Evolutionary conservation across 164 flowering plant genomes (phyloP), one percentile per base, ranked within the genome.

Genomic region (Dillenia suffruticosa): DNA sequence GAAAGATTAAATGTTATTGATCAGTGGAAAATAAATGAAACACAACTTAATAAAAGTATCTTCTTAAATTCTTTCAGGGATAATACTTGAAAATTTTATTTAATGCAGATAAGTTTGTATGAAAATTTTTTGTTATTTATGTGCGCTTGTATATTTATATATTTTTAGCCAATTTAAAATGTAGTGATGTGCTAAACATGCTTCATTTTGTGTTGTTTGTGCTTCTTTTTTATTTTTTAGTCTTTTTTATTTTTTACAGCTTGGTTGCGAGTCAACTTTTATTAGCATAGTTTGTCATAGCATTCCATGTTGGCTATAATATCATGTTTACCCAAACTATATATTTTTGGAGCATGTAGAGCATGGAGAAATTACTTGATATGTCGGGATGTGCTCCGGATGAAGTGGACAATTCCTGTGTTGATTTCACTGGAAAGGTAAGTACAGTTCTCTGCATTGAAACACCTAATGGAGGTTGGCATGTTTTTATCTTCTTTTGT

Each of bases 291-390:
- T 10, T 51, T 58, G 17, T 59, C 16, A 59, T 9, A 46, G 51
- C 62, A 59, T 59, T 19, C 32, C 57, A 22, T 17, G 50, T 32
- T 22, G 10, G 26, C 13, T 24, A 24, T 46, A 14, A 17, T 57
- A 22, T 58, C 49, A 3, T 46, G 49, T 8, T 54, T 62, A 49
- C 62, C 43, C 17, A 49, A 46, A 62, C 10, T 2, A 3, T n/a
- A 10, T 49, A 51, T 59, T 16, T 44, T 49, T 63, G 74, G 17
- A 48, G 12, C 47, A 13, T 72, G 64, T 75, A 88, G 91, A 80
- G 87, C 78, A 77, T 84, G 79, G 77, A 79, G 10, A 75, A 73
- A 66, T 73, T 85, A 57, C 71, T 82, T 44, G 77, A 77, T 67
- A 48, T 77, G 16, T 79, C 85, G 46, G 73, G 70, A 45, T 57